Evolutionary conservation across 2,329 filamentous ascomycete genomes (phyloP).

Genomic region (Bipolaris oryzae): DNA sequence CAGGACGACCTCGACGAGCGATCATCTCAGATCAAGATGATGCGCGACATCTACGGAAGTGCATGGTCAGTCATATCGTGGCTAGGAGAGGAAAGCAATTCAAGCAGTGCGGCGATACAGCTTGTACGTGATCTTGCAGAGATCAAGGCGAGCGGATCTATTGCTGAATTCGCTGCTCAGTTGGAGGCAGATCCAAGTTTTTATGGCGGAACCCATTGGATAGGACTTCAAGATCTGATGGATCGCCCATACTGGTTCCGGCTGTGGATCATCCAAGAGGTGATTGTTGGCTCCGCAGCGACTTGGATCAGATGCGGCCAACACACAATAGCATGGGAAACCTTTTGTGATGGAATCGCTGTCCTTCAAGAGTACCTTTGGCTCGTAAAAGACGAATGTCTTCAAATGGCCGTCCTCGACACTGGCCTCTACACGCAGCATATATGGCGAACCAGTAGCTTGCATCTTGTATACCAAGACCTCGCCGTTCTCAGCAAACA

Average conservation of each 20-base stretch:
- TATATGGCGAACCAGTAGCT: neutral
- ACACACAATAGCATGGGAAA: neutral
- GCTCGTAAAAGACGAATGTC: neutral
- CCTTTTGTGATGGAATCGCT: neutral
- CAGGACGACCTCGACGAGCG: neutral
- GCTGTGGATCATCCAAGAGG: slow-evolving; percentile 1
- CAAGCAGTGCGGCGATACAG: neutral
- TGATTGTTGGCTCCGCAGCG: neutral
- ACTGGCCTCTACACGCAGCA: neutral
- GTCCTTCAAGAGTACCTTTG: neutral
- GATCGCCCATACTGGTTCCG: neutral
- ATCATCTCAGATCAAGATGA: neutral
- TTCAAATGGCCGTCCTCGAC: neutral
- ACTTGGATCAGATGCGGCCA: neutral
- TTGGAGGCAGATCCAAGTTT: neutral
- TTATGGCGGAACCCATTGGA: neutral
- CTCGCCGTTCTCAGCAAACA: neutral
- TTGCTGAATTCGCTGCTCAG: neutral
- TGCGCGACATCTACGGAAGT: neutral
- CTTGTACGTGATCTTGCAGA: neutral
- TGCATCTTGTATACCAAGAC: slow-evolving; percentile 4
- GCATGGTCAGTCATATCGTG: neutral
- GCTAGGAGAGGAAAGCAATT: neutral
- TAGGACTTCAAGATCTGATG: neutral
- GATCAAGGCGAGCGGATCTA: neutral